phyloP scores from a whole-genome alignment of 352 stramenopile species.

The Phytophthora boehmeriae region DNA sequence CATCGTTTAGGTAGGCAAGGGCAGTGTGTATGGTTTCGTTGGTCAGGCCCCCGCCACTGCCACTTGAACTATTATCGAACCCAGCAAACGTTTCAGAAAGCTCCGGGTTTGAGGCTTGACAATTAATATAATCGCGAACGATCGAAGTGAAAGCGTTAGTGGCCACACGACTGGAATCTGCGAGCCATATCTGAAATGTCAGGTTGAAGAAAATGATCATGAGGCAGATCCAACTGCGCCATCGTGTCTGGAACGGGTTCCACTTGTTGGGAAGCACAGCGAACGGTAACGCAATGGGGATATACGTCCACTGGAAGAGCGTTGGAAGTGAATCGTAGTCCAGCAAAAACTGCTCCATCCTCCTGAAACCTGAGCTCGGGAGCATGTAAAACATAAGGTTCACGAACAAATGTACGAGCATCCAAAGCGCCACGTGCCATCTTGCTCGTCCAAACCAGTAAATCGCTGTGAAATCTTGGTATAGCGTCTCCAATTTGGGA shows the following conservation, averaged over 20 bases:
- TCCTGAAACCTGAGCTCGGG: slow-evolving; percentile 57
- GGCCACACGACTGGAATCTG: slow-evolving; percentile 58
- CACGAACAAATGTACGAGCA: slow-evolving; percentile 71
- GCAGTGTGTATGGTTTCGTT: slow-evolving; percentile 31
- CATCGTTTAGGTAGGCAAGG: slow-evolving; percentile 37
- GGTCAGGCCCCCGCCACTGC: slow-evolving; percentile 3
- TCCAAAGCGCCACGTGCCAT: slow-evolving; percentile 76
- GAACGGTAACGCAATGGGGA: slow-evolving; percentile 75
- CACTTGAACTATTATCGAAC: slow-evolving; percentile 35
- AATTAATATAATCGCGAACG: slow-evolving; percentile 47
- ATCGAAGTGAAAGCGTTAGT: slow-evolving; percentile 45
- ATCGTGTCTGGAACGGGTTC: slow-evolving; percentile 80
- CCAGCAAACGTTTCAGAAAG: slow-evolving; percentile 28
- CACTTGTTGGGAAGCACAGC: slow-evolving; percentile 60
- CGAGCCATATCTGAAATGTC: slow-evolving; percentile 79
- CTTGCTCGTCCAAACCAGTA: slow-evolving; percentile 83
- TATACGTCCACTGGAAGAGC: slow-evolving; percentile 76
- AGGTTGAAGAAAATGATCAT: slow-evolving; percentile 83
- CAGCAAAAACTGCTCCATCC: slow-evolving; percentile 77
- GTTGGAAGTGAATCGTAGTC: slow-evolving; percentile 45
- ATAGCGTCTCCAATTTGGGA: slow-evolving; percentile 70
- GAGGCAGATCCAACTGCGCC: slow-evolving; percentile 74
- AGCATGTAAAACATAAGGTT: slow-evolving; percentile 70
- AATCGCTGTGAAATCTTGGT: slow-evolving; percentile 86
- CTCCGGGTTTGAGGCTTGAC: slow-evolving; percentile 31